Evolutionary conservation across 495 filamentous ascomycete species (phyloP).

Genomic region (Trypethelium eluteriae): DNA sequence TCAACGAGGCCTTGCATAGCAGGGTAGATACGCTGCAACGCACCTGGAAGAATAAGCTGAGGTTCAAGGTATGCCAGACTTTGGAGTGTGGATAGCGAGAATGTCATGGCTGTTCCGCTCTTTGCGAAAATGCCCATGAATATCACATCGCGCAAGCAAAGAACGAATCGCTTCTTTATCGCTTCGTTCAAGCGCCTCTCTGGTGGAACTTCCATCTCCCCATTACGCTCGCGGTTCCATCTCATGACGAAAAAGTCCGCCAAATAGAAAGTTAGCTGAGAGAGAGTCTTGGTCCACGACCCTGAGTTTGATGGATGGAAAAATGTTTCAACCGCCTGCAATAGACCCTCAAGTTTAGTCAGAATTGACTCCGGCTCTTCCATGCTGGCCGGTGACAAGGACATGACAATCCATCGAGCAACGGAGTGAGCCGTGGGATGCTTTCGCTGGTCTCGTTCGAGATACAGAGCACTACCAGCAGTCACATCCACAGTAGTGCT

Average conservation of each 20-base stretch:
- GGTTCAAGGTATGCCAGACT: slow-evolving; percentile 85
- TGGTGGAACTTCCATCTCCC: slow-evolving; percentile 75
- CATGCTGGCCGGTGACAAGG: slow-evolving; percentile 77
- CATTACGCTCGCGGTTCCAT: slow-evolving; percentile 90
- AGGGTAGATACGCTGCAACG: slow-evolving; percentile 91
- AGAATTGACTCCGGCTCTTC: slow-evolving; percentile 66
- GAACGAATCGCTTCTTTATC: slow-evolving; percentile 81
- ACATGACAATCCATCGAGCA: slow-evolving; percentile 92
- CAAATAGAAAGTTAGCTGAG: slow-evolving; percentile 85
- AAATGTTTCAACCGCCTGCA: slow-evolving; percentile 95
- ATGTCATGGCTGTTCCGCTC: slow-evolving; percentile 81
- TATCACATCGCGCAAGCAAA: slow-evolving; percentile 82
- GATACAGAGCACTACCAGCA: slow-evolving; percentile 70
- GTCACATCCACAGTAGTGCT: slow-evolving; percentile 69
- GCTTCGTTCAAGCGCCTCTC: slow-evolving; percentile 71
- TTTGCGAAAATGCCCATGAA: slow-evolving; percentile 99
- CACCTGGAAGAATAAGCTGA: slow-evolving; percentile 84
- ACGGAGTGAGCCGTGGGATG: slow-evolving; percentile 86
- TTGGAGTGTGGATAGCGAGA: slow-evolving; percentile 82
- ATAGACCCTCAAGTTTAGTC: slow-evolving; percentile 79
- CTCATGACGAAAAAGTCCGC: slow-evolving; percentile 96
- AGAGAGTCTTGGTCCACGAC: slow-evolving; percentile 79
- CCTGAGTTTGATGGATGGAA: slow-evolving; percentile 98
- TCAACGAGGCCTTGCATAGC: slow-evolving; percentile 93
- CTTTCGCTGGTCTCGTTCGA: slow-evolving; percentile 88